A percentile compares a stretch with the other conserved stretches of the same genome.
These are phyloP conservation scores for Annona cherimola DNA, from an alignment of 164 flowering plant species.

Conservation along the genomic window DNA sequence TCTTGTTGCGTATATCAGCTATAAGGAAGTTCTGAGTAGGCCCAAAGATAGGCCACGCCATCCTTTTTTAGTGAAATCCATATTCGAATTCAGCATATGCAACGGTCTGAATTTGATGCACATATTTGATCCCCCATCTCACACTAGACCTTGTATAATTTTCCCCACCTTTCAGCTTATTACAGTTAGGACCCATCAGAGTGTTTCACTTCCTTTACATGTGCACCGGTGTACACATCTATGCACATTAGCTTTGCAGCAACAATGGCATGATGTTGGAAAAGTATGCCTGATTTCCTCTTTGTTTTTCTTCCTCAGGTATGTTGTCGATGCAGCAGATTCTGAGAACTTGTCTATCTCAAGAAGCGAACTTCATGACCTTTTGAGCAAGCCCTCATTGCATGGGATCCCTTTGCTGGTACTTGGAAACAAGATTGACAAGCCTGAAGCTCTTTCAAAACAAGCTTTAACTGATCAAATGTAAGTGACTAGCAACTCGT, in stretches of 20 bases:
- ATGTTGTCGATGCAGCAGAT: slow-evolving; percentile 88
- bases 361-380: slow-evolving; percentile 72
- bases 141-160: too few relatives aligned
- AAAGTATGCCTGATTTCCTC: slow-evolving; percentile 2
- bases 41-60: background rate
- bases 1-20: background rate
- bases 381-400: slow-evolving; percentile 65
- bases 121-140: too few relatives aligned
- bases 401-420: slow-evolving; percentile 74
- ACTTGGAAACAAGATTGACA: slow-evolving; percentile 81
- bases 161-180: too few relatives aligned
- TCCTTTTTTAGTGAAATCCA: background rate
- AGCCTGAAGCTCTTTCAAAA: slow-evolving; percentile 57
- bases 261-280: background rate
- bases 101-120: too few relatives aligned
- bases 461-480: slow-evolving; percentile 60
- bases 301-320: slow-evolving; percentile 30
- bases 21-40: background rate
- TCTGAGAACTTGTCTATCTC: slow-evolving; percentile 59
- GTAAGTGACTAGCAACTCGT: slow-evolving; percentile 28
- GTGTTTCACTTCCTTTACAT: background rate
- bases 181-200: background rate
- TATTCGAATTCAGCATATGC: background rate
- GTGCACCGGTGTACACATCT: background rate
- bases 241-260: background rate